Evolutionary conservation across 192 early-diverging fungal genomes (phyloP).

Genomic region (Ramicandelaber brevisporus): DNA sequence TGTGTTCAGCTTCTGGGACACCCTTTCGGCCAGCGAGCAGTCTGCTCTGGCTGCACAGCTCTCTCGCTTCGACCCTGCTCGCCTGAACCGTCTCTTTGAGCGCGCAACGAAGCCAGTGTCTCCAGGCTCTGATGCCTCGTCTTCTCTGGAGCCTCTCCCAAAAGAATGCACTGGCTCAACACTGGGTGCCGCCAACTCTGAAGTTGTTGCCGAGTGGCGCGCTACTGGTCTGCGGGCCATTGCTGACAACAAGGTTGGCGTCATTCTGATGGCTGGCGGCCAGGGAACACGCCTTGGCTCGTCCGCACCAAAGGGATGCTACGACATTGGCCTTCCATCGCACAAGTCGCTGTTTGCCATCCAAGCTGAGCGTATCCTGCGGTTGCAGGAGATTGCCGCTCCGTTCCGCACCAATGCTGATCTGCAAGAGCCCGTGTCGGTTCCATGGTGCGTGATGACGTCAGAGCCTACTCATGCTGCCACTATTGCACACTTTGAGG

Average conservation of each 20-base stretch:
- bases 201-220: slow-evolving; percentile 36
- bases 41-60: slow-evolving; percentile 36
- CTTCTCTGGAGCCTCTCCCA: slow-evolving; percentile 46
- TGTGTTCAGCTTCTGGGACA: slow-evolving; percentile 58
- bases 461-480: slow-evolving; percentile 71
- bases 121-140: slow-evolving; percentile 15
- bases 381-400: slow-evolving; percentile 47
- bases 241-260: slow-evolving; percentile 67
- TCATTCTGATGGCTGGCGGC: slow-evolving; percentile 81
- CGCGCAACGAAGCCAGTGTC: slow-evolving; percentile 27
- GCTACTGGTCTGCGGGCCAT: slow-evolving; percentile 52
- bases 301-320: slow-evolving; percentile 76
- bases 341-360: slow-evolving; percentile 74
- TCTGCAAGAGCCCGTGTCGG: slow-evolving; percentile 29
- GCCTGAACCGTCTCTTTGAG: slow-evolving; percentile 58
- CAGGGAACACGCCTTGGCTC: slow-evolving; percentile 69
- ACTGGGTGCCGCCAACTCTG: slow-evolving; percentile 13
- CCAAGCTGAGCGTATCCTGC: slow-evolving; percentile 79
- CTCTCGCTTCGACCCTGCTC: slow-evolving; percentile 40
- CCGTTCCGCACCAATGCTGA: slow-evolving; percentile 7
- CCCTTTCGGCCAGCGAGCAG: slow-evolving; percentile 29
- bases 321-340: slow-evolving; percentile 77
- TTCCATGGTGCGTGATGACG: slow-evolving; percentile 98
- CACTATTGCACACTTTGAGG: slow-evolving; percentile 53
- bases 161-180: slow-evolving; percentile 36